Conservation (phyloP, 2,329 filamentous ascomycete species). For the Phialophora verrucosa region DNA sequence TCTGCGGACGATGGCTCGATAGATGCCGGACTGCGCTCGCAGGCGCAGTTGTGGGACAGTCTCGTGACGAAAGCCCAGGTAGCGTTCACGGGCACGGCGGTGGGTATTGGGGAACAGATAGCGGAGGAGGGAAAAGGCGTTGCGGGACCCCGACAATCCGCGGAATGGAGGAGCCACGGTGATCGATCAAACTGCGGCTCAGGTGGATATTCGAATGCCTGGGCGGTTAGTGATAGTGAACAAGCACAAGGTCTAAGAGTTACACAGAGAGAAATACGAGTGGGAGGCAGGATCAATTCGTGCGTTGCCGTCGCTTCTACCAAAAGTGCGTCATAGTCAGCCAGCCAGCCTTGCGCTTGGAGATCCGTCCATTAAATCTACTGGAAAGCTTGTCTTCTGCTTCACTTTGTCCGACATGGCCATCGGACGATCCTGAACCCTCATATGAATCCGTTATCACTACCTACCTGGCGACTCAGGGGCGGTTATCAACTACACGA, state of each 20-base stretch:
- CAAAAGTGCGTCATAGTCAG: neutral
- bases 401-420: neutral
- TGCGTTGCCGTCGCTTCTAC: neutral
- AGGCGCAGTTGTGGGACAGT: constrained; percentile 74
- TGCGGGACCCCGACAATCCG: constrained; percentile 29
- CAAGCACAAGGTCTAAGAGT: neutral
- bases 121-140: constrained; percentile 58
- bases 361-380: neutral
- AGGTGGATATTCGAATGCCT: neutral
- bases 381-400: neutral
- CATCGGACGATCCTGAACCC: neutral
- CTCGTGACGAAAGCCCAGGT: constrained; percentile 75
- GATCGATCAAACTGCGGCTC: neutral
- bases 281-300: neutral
- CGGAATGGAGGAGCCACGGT: constrained; percentile 32
- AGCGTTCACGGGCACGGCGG: constrained; percentile 67
- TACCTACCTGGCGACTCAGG: neutral
- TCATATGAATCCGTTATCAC: neutral
- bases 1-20: constrained; percentile 71
- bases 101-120: constrained; percentile 72
- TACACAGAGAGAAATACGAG: neutral
- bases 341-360: neutral
- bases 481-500: neutral
- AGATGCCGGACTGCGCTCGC: constrained; percentile 75
- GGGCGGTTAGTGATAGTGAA: neutral